phyloP scores from a whole-genome alignment of 805 yeast genomes.

The Ogataea trehalophila region DNA sequence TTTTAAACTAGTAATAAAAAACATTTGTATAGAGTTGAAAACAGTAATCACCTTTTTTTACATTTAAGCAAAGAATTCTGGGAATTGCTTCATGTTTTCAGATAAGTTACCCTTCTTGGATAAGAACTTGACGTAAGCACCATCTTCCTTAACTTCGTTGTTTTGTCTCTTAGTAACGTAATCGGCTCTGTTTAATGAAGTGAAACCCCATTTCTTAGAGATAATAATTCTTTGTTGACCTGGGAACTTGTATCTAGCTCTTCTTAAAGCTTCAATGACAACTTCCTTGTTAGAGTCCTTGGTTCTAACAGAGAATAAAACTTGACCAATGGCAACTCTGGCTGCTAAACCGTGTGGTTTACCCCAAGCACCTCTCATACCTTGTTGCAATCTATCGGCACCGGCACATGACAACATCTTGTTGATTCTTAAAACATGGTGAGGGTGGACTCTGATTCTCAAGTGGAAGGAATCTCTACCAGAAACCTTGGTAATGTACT shows the following conservation, averaged over 20 bases:
- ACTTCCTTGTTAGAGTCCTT: constrained; percentile 97
- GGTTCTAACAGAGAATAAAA: constrained; percentile 96
- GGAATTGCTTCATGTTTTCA: constrained; percentile 89
- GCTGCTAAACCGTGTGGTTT: constrained; percentile 99
- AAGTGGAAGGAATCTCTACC: constrained; percentile 99
- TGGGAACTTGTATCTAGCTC: constrained; percentile 99
- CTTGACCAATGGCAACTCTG: constrained; percentile 98
- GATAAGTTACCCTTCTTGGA: constrained; percentile 94
- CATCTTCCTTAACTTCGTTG: constrained; percentile 99
- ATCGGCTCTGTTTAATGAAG: constrained; percentile 96
- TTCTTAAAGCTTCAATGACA: constrained; percentile 98
- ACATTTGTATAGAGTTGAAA: neutral
- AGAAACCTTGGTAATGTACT: constrained; percentile 94
- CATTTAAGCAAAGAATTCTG: constrained; percentile 58
- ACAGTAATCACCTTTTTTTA: constrained; percentile 1
- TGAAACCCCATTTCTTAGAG: constrained; percentile 99
- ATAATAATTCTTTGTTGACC: constrained; percentile 99
- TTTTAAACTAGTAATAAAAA: neutral
- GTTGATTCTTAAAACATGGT: constrained; percentile 99
- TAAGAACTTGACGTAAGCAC: constrained; percentile 99
- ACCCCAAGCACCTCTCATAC: constrained; percentile 99
- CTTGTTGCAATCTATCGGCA: constrained; percentile 99
- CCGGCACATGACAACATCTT: constrained; percentile 99
- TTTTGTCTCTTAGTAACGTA: constrained; percentile 90
- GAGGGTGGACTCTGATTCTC: constrained; percentile 99